Base-by-base conservation (phyloP, 192 early-diverging fungal species). In the Backusella australiensis region DNA sequence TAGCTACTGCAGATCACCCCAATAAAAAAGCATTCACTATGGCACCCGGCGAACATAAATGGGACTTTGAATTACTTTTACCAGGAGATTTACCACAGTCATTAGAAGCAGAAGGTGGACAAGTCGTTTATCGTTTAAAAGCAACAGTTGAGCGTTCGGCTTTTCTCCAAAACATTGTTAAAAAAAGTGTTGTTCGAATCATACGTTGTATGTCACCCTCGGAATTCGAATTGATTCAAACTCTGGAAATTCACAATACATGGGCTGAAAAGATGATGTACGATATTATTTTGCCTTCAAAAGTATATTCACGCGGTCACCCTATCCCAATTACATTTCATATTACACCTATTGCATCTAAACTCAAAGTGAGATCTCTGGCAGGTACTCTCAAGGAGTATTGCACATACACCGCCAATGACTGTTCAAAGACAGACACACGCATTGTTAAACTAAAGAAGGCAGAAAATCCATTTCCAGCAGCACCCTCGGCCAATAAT, bases 61-160 rank as follows among this genome's bases (percentile, higher is more conserved):
- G 83, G 80, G 75, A 77, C 41, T 91, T 91, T 68, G 89, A 90
- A 72, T 34, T 90, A 36, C 63, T 80, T 7, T 29, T 91, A 11
- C 84, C 87, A 3, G 90, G 90, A 4, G 80, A 88, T 69, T 83
- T 90, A 71, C 90, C 90, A 4, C 88, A 91, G 78, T 86, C 90
- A 1, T 75, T 89, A 14, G 81, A 84, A 38, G 73, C 79, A 52
- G 79, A 85, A 35, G 69, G 83, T 66, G 88, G 88, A 6, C 82
- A 85, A 39, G 80, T 91, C 12, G 65, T 75, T 5, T 91, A 91
- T 75, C 71, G 71, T 21, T 72, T 91, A 46, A 84, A 85, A 63
- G 90, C 88, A 1, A 63, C 80, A 1, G 80, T 87, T 6, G 90
- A 90, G 74, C 85, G 89, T 19, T 74, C 83, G 9, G 78, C 80